Base-by-base conservation (phyloP, 345 rosid species). In the Reutealis trisperma region DNA sequence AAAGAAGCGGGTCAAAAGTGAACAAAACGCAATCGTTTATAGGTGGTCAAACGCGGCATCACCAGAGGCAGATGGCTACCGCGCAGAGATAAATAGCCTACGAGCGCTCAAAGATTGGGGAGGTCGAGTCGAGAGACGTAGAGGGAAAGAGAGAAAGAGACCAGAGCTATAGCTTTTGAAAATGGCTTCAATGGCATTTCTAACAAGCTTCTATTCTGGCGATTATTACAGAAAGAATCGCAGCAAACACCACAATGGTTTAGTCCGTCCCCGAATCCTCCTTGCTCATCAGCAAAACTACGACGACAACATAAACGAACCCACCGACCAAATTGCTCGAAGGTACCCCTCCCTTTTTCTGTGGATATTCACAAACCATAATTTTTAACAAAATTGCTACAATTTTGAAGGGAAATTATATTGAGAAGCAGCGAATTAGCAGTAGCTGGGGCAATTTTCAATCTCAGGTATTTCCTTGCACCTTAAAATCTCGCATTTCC, bases 401-500 rank as follows among this genome's bases (percentile, higher is more conserved):
- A 1, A 81, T 70, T 80, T 77, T 72, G 10, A 72, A 93, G 97
- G 87, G 93, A 91, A 65, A 80, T 95, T 10, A 84, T 95, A 68
- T 81, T 95, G 81, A 88, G 87, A 86, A 95, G 96, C 88, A 95
- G 99, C 81, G 99, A 90, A 79, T 15, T 93, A 79, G 97, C 96
- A 5, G 90, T 87, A 47, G 65, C 85, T 63, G 96, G 97, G 16
- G 97, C 99, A 73, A 83, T 95, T 63, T 88, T 95, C 82, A 91
- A 91, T 74, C 79, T 93, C 71, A 86, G 97, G 97, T 90, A 77
- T 70, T 51, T 67, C 30, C 32, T 68, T 55, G 19, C 6, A 18
- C 8, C n/a, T 49, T 3, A 27, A 30, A 54, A 4, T 14, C 8
- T 70, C 15, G 18, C n/a, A 32, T 6, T 54, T 51, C 51, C 51